Base-by-base conservation (phyloP, 2,329 filamentous ascomycete genomes). In the Trichoderma sp. region DNA sequence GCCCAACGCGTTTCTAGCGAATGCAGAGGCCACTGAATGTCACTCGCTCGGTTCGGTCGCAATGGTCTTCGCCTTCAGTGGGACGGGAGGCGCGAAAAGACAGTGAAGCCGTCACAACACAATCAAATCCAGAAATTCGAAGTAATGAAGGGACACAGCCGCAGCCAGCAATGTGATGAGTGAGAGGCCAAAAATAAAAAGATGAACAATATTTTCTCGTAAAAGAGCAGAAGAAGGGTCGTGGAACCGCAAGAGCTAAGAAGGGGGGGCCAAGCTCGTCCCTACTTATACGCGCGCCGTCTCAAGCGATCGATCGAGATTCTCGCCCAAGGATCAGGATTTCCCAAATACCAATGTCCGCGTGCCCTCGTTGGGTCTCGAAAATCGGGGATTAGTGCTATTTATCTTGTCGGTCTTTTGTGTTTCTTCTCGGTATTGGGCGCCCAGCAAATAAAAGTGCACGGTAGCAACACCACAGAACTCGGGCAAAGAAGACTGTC, bases 301-400 rank as follows among this genome's bases (percentile, higher is more conserved):
- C 61, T 66, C 43, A 55, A 20, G 61, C 68, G 70, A 71, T 71
- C 70, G 65, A 71, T 71, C 65, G 70, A 68, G 64, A 63, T 71
- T 71, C 23, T 62, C 1, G 59, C 39, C 20, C 47, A 39, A 23
- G 68, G 12, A 57, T 50, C 58, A 26, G 20, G 58, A 39, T 23
- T 23, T 13, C 55, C 34, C 34, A 53, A 47, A 64, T 39, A 30
- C 59, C 68, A 55, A 64, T 65, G 58, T 17, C 50, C 28, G 28
- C 8, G 23, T 30, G 36, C 13, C 53, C 13, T 28, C 28, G 23
- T 26, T 30, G 17, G 43, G 43, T 47, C 43, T 47, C 43, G 43
- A 47, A 47, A 47, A 47, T 47, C 43, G 36, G 36, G 34, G 34
- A 36, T 1, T 3, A 1, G 36, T 47, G 43, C n/a, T 47, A 20